These are phyloP conservation scores for Physcomitrium patens DNA, from an alignment of 225 moss, liverwort and hornwort species.

Conservation along the genomic window DNA sequence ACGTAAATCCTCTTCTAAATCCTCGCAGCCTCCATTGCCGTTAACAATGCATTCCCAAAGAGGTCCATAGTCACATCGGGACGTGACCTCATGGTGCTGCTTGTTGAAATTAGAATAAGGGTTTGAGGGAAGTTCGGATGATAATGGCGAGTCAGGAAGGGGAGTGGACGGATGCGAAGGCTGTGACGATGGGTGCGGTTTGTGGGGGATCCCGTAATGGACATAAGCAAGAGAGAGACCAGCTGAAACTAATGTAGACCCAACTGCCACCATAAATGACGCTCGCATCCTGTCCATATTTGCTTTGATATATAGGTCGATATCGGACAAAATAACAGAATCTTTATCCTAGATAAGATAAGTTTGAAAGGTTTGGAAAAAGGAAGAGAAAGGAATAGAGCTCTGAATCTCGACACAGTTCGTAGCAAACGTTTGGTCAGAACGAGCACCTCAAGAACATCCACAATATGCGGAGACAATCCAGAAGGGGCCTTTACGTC, in stretches of 20 bases:
- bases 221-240: conserved; percentile 19
- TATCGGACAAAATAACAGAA: background rate
- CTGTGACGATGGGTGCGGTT: background rate
- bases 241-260: conserved; percentile 9
- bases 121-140: conserved; percentile 41
- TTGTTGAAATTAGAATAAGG: conserved; percentile 44
- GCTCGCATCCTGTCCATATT: conserved; percentile 12
- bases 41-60: conserved; percentile 47
- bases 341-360: background rate
- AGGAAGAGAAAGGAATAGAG: background rate
- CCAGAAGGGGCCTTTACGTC: background rate
- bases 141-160: conserved; percentile 36
- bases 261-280: conserved; percentile 11
- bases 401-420: background rate
- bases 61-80: conserved; percentile 43
- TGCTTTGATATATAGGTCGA: background rate
- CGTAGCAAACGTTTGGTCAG: no score
- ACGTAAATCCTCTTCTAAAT: conserved; percentile 39
- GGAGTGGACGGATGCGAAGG: conserved; percentile 9
- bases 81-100: conserved; percentile 22
- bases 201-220: background rate
- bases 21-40: conserved; percentile 53
- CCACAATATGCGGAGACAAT: background rate
- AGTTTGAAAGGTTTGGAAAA: background rate
- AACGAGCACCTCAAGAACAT: background rate